A percentile compares a stretch with the other conserved stretches of the same genome.
Conservation (phyloP, 2,329 filamentous ascomycete genomes). For the Ophiosphaerella korrae region DNA sequence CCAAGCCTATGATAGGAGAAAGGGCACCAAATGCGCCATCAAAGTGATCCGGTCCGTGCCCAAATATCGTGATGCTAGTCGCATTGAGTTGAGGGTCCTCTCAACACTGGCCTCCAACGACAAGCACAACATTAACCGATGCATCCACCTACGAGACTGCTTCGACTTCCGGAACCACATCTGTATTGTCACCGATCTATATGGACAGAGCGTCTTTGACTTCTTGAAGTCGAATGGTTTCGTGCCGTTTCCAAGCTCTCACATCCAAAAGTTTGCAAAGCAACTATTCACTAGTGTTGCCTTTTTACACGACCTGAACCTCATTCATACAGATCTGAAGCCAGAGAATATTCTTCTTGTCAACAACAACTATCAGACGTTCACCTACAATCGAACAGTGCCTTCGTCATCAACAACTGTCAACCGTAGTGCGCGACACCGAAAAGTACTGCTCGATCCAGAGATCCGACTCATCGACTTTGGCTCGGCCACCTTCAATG, state of each 20-base stretch:
- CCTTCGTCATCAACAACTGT: constrained; percentile 67
- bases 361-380: constrained; percentile 68
- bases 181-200: constrained; percentile 76
- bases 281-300: constrained; percentile 98
- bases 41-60: constrained; percentile 98
- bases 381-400: constrained; percentile 71
- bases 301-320: constrained; percentile 93
- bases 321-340: constrained; percentile 86
- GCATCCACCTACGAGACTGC: constrained; percentile 94
- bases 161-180: constrained; percentile 98
- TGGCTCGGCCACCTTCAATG: constrained; percentile 70
- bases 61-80: constrained; percentile 94
- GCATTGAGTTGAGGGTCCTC: constrained; percentile 91
- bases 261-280: constrained; percentile 95
- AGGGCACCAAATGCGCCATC: constrained; percentile 83
- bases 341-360: constrained; percentile 71
- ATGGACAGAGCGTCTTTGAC: constrained; percentile 97
- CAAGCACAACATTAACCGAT: constrained; percentile 88
- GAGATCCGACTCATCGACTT: constrained; percentile 72
- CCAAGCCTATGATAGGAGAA: constrained; percentile 80
- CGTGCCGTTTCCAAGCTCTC: constrained; percentile 95
- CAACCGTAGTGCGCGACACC: constrained; percentile 63
- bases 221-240: constrained; percentile 96
- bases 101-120: constrained; percentile 93
- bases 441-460: constrained; percentile 67